Base-by-base conservation (phyloP, 2,329 filamentous ascomycete species). In the Sarocladium brachiariae region DNA sequence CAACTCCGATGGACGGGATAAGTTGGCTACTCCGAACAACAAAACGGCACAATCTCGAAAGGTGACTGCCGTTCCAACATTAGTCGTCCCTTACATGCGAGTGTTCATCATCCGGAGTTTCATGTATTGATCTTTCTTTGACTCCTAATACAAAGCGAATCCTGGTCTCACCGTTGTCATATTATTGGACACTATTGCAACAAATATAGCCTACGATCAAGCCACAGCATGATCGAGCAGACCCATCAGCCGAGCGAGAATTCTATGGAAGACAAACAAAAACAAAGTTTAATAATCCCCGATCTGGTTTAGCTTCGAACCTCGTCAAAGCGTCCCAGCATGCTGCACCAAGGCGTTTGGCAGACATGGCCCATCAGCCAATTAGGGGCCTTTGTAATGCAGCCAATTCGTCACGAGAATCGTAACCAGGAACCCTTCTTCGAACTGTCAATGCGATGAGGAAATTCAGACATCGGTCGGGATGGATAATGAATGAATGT, bases 241-340 rank as follows among this genome's bases (percentile, higher is more conserved):
- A 27, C 23, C 24, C 39, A 45, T 41, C 14, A 19, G n/a, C n/a
- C n/a, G n/a, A n/a, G n/a, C n/a, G n/a, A n/a, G 18, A 14, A 24
- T 41, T 41, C 37, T 7, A 24, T 45, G 23, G 24, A 39, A 39
- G 16, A n/a, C 37, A 41, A 16, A 30, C 31, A 33, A 19, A 21
- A 33, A 9, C 16, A 23, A 47, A 30, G 21, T 25, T 33, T 33
- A 21, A 6, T 25, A 13, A 14, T 19, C 8, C 43, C 21, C 27
- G 43, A 47, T 47, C 19, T 47, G 27, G 24, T 31, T n/a, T 47
- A 33, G 43, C 25, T 23, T 47, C 43, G 43, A 47, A 47, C 43
- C 25, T 33, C 43, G 43, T 47, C 43, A 16, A 47, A 47, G 43
- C 43, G 43, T 33, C 18, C 21, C 39, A 16, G 8, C 21, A 45